Percentiles rank a stretch among this genome's conserved stretches.
Conservation (phyloP, 2,329 filamentous ascomycete species). For the Fusarium sterilihyphosum region DNA sequence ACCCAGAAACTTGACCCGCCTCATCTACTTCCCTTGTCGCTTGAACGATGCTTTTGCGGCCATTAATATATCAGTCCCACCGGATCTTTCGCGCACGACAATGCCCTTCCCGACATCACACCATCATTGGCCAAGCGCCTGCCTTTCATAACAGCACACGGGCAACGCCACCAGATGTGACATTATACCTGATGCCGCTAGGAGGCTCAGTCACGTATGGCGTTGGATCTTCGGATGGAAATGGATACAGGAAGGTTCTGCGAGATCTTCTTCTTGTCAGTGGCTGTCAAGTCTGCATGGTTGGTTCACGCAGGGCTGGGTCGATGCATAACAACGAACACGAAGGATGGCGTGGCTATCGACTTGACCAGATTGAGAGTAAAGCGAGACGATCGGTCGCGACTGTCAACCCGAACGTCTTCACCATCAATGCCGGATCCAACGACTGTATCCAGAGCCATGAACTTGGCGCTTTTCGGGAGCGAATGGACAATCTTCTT, state of each 20-base stretch:
- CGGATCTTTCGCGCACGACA: accelerated
- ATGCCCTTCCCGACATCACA: not conserved
- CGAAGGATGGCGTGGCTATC: not conserved
- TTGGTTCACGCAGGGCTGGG: not conserved
- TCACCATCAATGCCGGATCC: not conserved
- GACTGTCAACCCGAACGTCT: not conserved
- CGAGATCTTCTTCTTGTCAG: not conserved
- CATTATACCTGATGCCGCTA: not conserved
- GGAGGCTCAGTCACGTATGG: not conserved
- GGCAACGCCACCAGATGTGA: not conserved
- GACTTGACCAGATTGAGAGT: not conserved
- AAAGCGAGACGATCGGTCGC: not conserved
- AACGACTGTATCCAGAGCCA: not conserved
- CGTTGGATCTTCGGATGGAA: not conserved
- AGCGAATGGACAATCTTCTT: not conserved
- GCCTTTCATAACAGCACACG: accelerated
- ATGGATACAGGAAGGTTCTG: not conserved
- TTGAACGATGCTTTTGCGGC: not conserved
- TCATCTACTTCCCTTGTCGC: not conserved
- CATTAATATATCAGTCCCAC: not conserved
- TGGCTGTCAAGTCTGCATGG: not conserved
- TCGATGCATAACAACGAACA: not conserved
- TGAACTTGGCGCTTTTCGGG: not conserved
- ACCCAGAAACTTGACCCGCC: accelerated
- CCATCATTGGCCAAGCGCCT: not conserved